Conservation (phyloP, 192 early-diverging fungal genomes). For the Polychytrium aggregatum region DNA sequence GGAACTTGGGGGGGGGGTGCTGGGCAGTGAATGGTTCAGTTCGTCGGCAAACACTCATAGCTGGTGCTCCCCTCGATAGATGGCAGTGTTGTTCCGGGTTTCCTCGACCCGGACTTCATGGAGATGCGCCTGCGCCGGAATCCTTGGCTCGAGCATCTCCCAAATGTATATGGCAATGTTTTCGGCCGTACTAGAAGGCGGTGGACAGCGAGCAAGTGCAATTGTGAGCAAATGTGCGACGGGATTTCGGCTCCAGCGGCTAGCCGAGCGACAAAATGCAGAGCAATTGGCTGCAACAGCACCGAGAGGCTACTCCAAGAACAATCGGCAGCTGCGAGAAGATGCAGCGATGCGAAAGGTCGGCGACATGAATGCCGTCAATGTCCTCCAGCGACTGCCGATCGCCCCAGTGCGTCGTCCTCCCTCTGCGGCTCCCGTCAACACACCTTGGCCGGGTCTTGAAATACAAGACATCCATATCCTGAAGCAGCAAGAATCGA, state of each 20-base stretch:
- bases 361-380: too few relatives aligned
- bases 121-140: constrained; percentile 19
- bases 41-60: too few relatives aligned
- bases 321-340: too few relatives aligned
- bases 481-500: constrained; percentile 21
- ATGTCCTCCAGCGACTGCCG: too few relatives aligned
- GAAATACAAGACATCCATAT: constrained; percentile 74
- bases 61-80: constrained; percentile 66
- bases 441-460: constrained; percentile 42
- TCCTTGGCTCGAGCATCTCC: constrained; percentile 32
- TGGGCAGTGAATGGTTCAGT: too few relatives aligned
- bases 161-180: constrained; percentile 83
- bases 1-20: too few relatives aligned
- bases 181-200: constrained; percentile 63
- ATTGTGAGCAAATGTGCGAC: not conserved
- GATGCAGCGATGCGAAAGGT: too few relatives aligned
- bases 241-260: not conserved
- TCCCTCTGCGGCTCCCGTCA: too few relatives aligned
- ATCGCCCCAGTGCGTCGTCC: too few relatives aligned
- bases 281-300: not conserved
- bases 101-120: constrained; percentile 56
- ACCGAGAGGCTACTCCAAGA: too few relatives aligned
- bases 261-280: too few relatives aligned
- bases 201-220: not conserved
- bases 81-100: constrained; percentile 57